Percentiles rank a stretch among this genome's conserved stretches.
phyloP scores from a whole-genome alignment of 495 filamentous ascomycete species.

The Penicillium nucicola region DNA sequence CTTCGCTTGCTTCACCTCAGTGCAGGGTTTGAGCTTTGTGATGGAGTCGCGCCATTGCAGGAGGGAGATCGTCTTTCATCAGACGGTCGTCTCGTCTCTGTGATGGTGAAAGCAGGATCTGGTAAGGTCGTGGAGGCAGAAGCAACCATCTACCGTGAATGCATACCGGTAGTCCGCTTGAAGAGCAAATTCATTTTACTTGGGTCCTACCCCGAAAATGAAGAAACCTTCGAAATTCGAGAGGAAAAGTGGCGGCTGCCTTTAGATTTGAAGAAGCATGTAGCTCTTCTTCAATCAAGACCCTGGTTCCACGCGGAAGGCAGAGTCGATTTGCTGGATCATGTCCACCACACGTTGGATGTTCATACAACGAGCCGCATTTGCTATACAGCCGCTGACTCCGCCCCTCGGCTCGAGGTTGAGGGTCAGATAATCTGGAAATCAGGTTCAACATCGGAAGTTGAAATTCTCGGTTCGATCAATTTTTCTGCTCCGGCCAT shows the following conservation, averaged over 20 bases:
- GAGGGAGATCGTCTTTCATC: constrained; percentile 25
- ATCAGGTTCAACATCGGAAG: background rate
- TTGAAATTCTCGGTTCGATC: background rate
- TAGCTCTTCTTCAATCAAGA: constrained; percentile 12
- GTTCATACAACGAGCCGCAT: background rate
- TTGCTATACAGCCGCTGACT: background rate
- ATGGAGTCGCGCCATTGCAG: constrained; percentile 15
- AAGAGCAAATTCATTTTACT: constrained; percentile 28
- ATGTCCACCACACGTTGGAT: background rate
- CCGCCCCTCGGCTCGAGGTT: background rate
- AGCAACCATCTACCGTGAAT: constrained; percentile 21
- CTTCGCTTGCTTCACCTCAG: constrained; percentile 33
- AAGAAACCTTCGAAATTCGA: constrained; percentile 10
- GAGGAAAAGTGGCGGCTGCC: constrained; percentile 12
- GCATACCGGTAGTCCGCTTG: constrained; percentile 20
- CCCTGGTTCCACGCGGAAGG: background rate
- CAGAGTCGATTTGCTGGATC: background rate
- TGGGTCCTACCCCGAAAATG: constrained; percentile 7
- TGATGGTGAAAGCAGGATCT: constrained; percentile 1
- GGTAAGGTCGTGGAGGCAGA: constrained; percentile 26
- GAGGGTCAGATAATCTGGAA: background rate
- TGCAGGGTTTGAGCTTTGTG: constrained; percentile 23
- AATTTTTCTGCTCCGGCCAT: background rate
- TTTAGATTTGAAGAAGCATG: constrained; percentile 8
- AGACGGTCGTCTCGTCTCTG: constrained; percentile 14